phyloP scores from a whole-genome alignment of 495 filamentous ascomycete species.

The Margaritispora aquatica region DNA sequence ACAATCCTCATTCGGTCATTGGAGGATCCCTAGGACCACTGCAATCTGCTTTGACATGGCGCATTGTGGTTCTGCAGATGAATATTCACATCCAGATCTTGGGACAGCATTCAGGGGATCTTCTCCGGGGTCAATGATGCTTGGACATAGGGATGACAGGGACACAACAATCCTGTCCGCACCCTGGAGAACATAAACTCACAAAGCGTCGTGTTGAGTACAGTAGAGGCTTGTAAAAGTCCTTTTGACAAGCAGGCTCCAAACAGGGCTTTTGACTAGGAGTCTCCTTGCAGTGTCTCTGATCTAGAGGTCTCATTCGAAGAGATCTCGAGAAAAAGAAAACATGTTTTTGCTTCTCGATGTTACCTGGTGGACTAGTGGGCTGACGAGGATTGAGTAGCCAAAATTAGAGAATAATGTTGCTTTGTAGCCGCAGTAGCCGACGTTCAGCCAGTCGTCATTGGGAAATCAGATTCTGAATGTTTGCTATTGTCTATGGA shows the following conservation, averaged over 20 bases:
- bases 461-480: background rate
- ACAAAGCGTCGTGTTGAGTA: background rate
- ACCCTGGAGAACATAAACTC: background rate
- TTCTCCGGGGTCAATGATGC: background rate
- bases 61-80: background rate
- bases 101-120: background rate
- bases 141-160: background rate
- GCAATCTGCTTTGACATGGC: background rate
- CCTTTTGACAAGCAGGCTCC: background rate
- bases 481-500: background rate
- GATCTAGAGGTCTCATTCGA: background rate
- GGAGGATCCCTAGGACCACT: background rate
- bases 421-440: background rate
- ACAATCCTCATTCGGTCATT: background rate
- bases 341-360: background rate
- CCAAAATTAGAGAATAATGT: background rate
- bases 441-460: background rate
- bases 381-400: background rate
- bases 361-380: background rate
- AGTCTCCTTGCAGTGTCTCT: slow-evolving; percentile 7
- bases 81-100: background rate
- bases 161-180: no score
- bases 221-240: background rate
- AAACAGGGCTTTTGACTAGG: slow-evolving; percentile 8
- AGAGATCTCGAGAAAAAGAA: slow-evolving; percentile 5